These are phyloP conservation scores for Ceriops decandra DNA, from an alignment of 345 rosid genomes.

Conservation along the genomic window DNA sequence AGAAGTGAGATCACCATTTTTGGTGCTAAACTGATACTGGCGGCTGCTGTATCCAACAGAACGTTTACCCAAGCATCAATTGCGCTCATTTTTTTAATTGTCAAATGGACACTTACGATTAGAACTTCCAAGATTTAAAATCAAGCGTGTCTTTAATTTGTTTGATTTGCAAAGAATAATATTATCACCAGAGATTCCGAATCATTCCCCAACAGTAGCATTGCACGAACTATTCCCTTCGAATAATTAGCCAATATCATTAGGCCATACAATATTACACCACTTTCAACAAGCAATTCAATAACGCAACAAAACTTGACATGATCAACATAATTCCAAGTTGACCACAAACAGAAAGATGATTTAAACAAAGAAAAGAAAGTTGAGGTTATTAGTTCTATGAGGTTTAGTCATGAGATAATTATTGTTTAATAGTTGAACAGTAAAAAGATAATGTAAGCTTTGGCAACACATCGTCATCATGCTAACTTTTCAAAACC, in stretches of 20 bases:
- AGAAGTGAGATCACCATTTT: not conserved
- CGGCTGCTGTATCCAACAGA: not conserved
- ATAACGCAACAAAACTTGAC: conserved; percentile 8
- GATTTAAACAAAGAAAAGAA: conserved; percentile 14
- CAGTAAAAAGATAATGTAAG: conserved; percentile 9
- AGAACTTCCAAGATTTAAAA: not conserved
- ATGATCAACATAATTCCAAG: conserved; percentile 7
- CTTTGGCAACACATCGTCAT: conserved; percentile 17
- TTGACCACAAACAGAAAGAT: not conserved
- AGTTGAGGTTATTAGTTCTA: conserved; percentile 12
- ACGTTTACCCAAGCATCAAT: not conserved
- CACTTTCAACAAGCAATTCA: not conserved
- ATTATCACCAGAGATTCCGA: too few relatives aligned
- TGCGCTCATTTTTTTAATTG: not conserved
- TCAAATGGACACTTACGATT: not conserved
- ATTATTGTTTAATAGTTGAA: not conserved
- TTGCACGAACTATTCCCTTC: too few relatives aligned
- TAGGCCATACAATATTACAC: not conserved
- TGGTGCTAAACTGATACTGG: not conserved
- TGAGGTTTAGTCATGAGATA: conserved; percentile 13
- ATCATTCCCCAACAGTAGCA: too few relatives aligned
- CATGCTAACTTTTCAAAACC: conserved; percentile 14
- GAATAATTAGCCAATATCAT: not conserved
- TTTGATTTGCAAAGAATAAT: not conserved
- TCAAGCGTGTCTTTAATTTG: not conserved